Conservation (phyloP, 345 rosid genomes). For the Hypericum perforatum region DNA sequence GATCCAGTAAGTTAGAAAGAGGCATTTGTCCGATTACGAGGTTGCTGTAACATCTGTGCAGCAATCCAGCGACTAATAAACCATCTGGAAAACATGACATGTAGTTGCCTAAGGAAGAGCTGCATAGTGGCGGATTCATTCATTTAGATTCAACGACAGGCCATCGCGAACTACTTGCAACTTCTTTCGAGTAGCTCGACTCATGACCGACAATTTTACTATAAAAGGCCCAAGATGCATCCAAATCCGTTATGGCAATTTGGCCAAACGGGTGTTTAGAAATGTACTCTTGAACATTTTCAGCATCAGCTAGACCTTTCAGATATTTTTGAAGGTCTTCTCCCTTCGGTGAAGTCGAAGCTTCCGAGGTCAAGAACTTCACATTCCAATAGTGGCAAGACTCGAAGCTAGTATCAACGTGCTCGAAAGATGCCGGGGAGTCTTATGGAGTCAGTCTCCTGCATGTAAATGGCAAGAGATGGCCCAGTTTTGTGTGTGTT, state of each 20-base stretch:
- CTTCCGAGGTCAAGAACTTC: no score
- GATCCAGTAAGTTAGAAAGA: not conserved
- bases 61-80: not conserved
- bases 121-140: no score
- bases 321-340: conserved; percentile 71
- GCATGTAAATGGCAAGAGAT: no score
- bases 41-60: not conserved
- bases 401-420: no score
- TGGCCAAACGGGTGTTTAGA: conserved; percentile 73
- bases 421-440: no score
- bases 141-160: not conserved
- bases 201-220: conserved; percentile 17
- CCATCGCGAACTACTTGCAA: conserved; percentile 16
- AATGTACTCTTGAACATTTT: conserved; percentile 51
- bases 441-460: no score
- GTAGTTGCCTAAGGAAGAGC: no score
- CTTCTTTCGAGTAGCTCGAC: not conserved
- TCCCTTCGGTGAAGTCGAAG: no score
- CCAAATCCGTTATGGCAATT: conserved; percentile 43
- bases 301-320: conserved; percentile 45
- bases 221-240: conserved; percentile 51
- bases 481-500: no score
- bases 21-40: not conserved
- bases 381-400: no score
- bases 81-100: no score